Evolutionary conservation across 1,284 basidiomycete genomes (phyloP), one percentile per base, ranked within the genome.

Genomic region (Pyrrhoderma noxium): DNA sequence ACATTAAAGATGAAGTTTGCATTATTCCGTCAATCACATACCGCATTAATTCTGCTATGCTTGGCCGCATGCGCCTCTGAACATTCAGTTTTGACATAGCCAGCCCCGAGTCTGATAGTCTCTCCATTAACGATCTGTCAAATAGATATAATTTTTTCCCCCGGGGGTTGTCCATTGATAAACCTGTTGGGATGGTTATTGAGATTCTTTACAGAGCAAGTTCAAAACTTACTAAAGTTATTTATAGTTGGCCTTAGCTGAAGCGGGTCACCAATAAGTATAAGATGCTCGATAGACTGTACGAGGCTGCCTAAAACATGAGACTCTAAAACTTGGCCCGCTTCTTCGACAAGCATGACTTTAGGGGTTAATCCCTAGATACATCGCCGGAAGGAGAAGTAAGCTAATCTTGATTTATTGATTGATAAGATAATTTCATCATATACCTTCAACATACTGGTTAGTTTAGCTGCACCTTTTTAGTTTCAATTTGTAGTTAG

Each of bases 291-390:
- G 0, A 82, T 69, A 1, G 77, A 79, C 0, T 76, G 77, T 2
- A 83, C 80, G 1, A 86, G 69, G 43, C 70, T 75, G 1, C 75
- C 76, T 0, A 87, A 61, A 9, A 85, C 69, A 58, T 89, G 85
- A 2, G 85, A 79, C 64, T 89, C 86, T 13, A 88, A 70, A 0
- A 89, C 83, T 66, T 89, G 85, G 0, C 86, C 86, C 0, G 85
- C 85, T 61, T 89, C 86, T 62, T 84, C 80, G 1, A 84, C 74
- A 31, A 84, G 64, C 52, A 84, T 60, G 3, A 82, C 74, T 37
- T 71, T 72, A 0, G 80, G 80, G 5, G 64, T 63, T 5, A 82
- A 57, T 1, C 74, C 71, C 78, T 85, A 52, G 47, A 45, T 41
- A 53, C 54, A n/a, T n/a, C n/a, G n/a, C n/a, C n/a, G n/a, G n/a